Percentiles rank a stretch among this genome's conserved stretches.
Conservation (phyloP, 169 alveolate species). For the Eimeria necatrix region DNA sequence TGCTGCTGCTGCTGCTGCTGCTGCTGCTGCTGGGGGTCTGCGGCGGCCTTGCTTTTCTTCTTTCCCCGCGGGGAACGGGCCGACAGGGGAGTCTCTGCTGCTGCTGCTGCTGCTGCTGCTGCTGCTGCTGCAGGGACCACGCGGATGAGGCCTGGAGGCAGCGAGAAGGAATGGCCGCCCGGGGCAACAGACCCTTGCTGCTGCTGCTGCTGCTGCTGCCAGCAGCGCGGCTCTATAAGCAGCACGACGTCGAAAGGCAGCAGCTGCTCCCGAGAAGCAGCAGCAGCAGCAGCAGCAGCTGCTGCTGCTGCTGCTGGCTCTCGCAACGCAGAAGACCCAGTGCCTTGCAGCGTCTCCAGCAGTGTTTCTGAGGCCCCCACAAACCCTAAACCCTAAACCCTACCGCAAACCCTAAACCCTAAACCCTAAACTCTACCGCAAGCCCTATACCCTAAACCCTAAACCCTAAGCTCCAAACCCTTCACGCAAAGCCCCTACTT, state of each 20-base stretch:
- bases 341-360: slow-evolving; percentile 18
- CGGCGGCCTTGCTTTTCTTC: not conserved
- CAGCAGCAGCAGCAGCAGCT: not conserved
- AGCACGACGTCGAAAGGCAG: slow-evolving; percentile 39
- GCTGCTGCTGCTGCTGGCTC: not conserved
- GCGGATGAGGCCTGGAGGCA: not conserved
- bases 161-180: not conserved
- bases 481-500: not conserved
- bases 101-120: not conserved
- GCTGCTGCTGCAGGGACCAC: not conserved
- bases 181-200: not conserved
- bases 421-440: slow-evolving; percentile 8
- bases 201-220: slow-evolving; percentile 6
- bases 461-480: not conserved
- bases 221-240: slow-evolving; percentile 32
- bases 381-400: not conserved
- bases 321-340: not conserved
- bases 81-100: not conserved
- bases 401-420: slow-evolving; percentile 38
- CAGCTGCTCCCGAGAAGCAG: slow-evolving; percentile 4
- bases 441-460: not conserved
- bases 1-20: not conserved
- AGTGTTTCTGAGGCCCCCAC: slow-evolving; percentile 1
- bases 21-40: not conserved
- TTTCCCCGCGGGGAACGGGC: not conserved